Conservation (phyloP, 1,284 basidiomycete genomes). For the Tilletia walkeri region DNA sequence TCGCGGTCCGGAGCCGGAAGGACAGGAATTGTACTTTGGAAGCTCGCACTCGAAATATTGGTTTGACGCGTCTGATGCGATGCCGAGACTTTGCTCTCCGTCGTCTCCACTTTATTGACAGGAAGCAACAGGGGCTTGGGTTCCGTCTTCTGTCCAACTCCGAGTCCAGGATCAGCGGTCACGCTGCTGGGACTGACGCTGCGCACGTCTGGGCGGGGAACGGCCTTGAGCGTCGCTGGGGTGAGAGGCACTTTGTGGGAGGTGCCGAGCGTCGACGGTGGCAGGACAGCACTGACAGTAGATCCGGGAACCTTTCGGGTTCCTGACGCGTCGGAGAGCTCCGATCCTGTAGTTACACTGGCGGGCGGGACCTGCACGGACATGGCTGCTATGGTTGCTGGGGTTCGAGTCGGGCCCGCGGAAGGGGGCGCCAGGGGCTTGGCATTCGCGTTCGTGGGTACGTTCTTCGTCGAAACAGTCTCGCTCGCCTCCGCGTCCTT, state of each 20-base stretch:
- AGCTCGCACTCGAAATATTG: slow-evolving; percentile 34
- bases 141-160: neutral
- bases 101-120: neutral
- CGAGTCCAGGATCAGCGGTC: slow-evolving; percentile 15
- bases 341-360: no score
- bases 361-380: no score
- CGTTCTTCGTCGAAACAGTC: neutral
- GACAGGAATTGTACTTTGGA: slow-evolving; percentile 31
- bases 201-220: neutral
- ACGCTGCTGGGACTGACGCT: slow-evolving; percentile 15
- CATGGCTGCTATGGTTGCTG: neutral
- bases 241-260: neutral
- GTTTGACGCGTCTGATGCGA: slow-evolving; percentile 20
- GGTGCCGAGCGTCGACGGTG: neutral
- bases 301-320: neutral
- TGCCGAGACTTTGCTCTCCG: no score
- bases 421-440: neutral
- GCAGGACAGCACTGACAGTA: neutral
- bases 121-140: neutral
- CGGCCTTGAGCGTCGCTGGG: slow-evolving; percentile 6
- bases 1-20: neutral
- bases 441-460: neutral
- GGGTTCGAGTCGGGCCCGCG: neutral
- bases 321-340: neutral
- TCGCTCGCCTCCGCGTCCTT: neutral